These are phyloP conservation scores for Penicillium cosmopolitanum DNA, from an alignment of 495 filamentous ascomycete species.

Conservation along the genomic window DNA sequence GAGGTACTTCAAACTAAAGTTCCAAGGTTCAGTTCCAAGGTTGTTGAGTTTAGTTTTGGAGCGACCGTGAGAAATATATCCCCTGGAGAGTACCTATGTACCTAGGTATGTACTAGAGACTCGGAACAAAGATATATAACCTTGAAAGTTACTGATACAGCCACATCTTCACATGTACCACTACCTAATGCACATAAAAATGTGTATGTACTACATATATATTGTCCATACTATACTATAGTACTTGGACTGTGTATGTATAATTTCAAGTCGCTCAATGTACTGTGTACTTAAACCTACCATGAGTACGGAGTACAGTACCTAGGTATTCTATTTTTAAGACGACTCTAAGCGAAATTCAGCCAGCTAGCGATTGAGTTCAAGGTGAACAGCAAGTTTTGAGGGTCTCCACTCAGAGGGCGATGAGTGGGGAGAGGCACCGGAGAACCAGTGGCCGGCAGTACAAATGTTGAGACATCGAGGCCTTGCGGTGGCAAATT, in stretches of 20 bases:
- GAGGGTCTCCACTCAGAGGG: conserved; percentile 3
- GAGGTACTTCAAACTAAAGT: too few relatives aligned
- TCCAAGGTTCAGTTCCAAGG: too few relatives aligned
- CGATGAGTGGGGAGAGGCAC: neutral
- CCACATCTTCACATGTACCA: too few relatives aligned
- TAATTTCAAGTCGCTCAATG: neutral
- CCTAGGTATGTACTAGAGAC: too few relatives aligned
- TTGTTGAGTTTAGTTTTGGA: too few relatives aligned
- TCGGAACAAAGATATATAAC: too few relatives aligned
- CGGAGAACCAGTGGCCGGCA: neutral
- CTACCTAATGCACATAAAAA: too few relatives aligned
- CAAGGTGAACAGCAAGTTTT: conserved; percentile 2
- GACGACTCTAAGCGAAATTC: neutral
- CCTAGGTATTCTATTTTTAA: conserved; percentile 8
- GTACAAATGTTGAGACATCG: conserved; percentile 2
- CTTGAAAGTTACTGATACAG: too few relatives aligned
- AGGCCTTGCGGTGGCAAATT: conserved; percentile 2
- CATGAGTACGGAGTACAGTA: too few relatives aligned
- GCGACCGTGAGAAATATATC: too few relatives aligned
- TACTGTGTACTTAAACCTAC: neutral
- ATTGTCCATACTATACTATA: neutral
- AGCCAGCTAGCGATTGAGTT: conserved; percentile 4
- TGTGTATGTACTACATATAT: too few relatives aligned
- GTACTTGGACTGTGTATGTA: neutral
- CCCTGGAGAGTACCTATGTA: too few relatives aligned